Evolutionary conservation across 2,329 filamentous ascomycete genomes (phyloP), one percentile per base, ranked within the genome.

Genomic region (Pseudogymnoascus sp.): DNA sequence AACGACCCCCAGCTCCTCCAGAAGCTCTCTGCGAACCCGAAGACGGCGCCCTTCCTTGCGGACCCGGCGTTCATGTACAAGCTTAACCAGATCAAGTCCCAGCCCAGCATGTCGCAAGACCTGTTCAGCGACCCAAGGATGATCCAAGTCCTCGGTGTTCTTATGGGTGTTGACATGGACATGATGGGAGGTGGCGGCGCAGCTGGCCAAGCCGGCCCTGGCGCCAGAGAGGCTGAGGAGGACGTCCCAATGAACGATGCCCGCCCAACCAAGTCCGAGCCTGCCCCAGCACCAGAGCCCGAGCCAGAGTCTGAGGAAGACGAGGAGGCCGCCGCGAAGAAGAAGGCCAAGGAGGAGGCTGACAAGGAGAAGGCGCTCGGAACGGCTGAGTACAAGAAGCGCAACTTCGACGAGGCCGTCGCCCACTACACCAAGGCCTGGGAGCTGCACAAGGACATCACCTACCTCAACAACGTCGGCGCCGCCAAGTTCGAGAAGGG

Each of bases 371-470:
- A 99, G 85, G 89, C 87, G 31, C 80, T 95, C 62, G 94, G 94
- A 63, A 99, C 93, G 12, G 91, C 94, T 69, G 87, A 88, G 75
- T 99, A 99, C 83, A 99, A 99, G 87, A 97, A 97, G 84, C 88
- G 91, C 69, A 87, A 97, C 73, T 97, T 99, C 68, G 94, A 97
- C 70, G 86, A 89, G 72, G 94, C 94, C 59, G 97, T 99, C 70
- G 85, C 87, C 72, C 91, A 99, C 79, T 99, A 99, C 81, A 84
- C 76, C 74, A 95, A 96, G 75, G 94, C 94, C 0, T 99, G 94
- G 94, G 92, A 96, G 64, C 76, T 89, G 39, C 82, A 90, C 84
- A 94, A 97, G 81, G 94, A 99, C 71, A 96, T 99, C 71, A 94
- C 93, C 13, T 99, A 99, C 77, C 82, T 97, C 64, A 99, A 95